Evolutionary conservation across 495 filamentous ascomycete species (phyloP).

Genomic region (Aspergillus bridgeri): DNA sequence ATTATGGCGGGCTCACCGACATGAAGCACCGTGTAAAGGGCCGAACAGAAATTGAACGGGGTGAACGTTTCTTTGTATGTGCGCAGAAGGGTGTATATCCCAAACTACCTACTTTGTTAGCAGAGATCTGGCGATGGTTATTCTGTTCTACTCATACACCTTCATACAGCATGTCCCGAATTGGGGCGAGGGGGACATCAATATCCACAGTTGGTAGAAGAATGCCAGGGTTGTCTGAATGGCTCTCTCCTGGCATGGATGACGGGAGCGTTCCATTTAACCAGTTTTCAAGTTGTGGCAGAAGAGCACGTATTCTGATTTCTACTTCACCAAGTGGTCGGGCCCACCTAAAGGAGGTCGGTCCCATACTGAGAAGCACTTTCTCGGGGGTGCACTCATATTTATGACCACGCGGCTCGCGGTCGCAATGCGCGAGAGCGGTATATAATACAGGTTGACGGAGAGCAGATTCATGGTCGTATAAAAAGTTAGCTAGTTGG

Average conservation of each 20-base stretch:
- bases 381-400: constrained; percentile 1
- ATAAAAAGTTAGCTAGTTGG: background rate
- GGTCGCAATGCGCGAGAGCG: constrained; percentile 1
- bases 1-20: background rate
- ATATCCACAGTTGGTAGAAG: constrained; percentile 2
- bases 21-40: background rate
- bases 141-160: constrained; percentile 1
- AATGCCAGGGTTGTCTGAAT: background rate
- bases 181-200: background rate
- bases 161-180: background rate
- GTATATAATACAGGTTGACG: background rate
- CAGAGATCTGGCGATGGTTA: background rate
- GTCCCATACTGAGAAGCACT: constrained; percentile 1
- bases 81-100: background rate
- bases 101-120: background rate
- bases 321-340: background rate
- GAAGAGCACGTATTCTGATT: background rate
- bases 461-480: background rate
- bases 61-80: constrained; percentile 1
- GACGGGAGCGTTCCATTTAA: background rate
- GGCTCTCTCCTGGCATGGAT: background rate
- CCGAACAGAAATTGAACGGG: background rate
- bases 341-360: background rate
- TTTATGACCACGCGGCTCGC: constrained; percentile 3
- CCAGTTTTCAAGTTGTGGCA: background rate